Evolutionary conservation across 176 grass and related monocot species (phyloP).

Genomic region (Paspalum notatum): DNA sequence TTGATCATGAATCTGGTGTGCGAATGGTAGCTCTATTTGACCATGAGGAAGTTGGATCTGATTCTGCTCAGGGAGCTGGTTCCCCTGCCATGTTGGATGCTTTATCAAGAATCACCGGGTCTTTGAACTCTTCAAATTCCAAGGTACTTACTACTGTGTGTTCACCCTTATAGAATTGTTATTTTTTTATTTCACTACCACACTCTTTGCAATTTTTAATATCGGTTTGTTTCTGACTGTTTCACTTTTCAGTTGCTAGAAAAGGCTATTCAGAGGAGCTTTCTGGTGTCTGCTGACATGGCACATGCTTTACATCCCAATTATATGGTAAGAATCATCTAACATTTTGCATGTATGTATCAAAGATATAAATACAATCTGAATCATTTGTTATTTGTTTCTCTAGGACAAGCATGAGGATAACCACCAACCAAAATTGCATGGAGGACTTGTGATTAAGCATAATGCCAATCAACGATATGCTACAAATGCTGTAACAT

Average conservation of each 20-base stretch:
- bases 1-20: conserved; percentile 78
- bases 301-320: conserved; percentile 96
- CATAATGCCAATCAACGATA: conserved; percentile 96
- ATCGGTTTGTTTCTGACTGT: no score
- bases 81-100: conserved; percentile 94
- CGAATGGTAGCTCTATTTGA: conserved; percentile 98
- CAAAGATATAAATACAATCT: conserved; percentile 12
- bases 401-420: conserved; percentile 96
- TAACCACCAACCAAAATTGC: conserved; percentile 94
- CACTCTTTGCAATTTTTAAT: no score
- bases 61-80: conserved; percentile 97
- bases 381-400: not conserved
- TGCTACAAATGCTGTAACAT: conserved; percentile 90
- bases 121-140: conserved; percentile 67
- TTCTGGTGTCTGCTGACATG: conserved; percentile 97
- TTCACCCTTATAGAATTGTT: no score
- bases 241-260: conserved; percentile 51
- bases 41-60: conserved; percentile 93
- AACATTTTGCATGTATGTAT: conserved; percentile 1
- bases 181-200: no score
- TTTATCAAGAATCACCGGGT: conserved; percentile 90
- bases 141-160: not conserved
- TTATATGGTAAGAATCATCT: conserved; percentile 68
- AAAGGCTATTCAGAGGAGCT: conserved; percentile 88
- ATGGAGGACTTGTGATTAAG: conserved; percentile 97